phyloP scores from a whole-genome alignment of 352 stramenopile species.

The Globisporangium cystogenes region DNA sequence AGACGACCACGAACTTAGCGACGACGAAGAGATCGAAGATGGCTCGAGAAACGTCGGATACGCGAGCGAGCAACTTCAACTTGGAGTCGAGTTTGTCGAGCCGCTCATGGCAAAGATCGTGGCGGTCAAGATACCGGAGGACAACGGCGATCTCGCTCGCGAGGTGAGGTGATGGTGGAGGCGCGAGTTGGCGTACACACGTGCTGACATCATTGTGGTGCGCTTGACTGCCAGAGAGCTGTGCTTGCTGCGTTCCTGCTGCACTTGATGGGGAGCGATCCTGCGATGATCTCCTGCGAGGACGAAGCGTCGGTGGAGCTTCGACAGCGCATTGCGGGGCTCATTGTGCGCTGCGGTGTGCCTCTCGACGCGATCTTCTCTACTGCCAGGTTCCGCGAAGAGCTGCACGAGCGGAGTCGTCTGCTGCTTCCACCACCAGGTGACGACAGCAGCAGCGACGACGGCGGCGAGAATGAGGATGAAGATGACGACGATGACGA shows the following conservation, averaged over 20 bases:
- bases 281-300: not conserved
- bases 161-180: conserved; percentile 8
- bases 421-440: conserved; percentile 28
- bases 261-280: conserved; percentile 23
- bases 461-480: conserved; percentile 14
- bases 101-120: conserved; percentile 12
- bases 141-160: conserved; percentile 4
- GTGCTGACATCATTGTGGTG: not conserved
- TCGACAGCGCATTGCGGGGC: conserved; percentile 16
- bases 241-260: conserved; percentile 35
- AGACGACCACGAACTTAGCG: conserved; percentile 1
- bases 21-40: not conserved
- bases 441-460: conserved; percentile 21
- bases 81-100: conserved; percentile 18
- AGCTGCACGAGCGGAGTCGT: conserved; percentile 26
- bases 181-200: not conserved
- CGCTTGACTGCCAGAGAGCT: conserved; percentile 8
- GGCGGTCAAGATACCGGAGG: not conserved
- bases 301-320: not conserved
- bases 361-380: conserved; percentile 30
- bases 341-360: conserved; percentile 29
- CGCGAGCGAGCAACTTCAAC: conserved; percentile 15
- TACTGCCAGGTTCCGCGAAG: conserved; percentile 55
- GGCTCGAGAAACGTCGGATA: not conserved
- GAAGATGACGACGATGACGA: conserved; percentile 25